Base-by-base conservation (phyloP, 2,329 filamentous ascomycete genomes). In the Penicillium aurantiogriseum region DNA sequence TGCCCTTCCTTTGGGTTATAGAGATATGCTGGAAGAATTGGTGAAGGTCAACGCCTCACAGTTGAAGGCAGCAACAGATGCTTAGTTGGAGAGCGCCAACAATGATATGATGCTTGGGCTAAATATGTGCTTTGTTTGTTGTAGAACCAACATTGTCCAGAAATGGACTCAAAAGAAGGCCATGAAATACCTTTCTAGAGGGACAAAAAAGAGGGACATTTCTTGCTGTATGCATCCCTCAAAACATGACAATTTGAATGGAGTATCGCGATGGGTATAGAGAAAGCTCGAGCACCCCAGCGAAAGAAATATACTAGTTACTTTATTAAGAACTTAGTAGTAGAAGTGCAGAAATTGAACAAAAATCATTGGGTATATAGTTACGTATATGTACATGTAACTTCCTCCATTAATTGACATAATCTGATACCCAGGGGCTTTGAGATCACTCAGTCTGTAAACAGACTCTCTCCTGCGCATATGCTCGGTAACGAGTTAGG, bases 391-490 rank as follows among this genome's bases (percentile, higher is more conserved):
- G 33, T 15, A 27, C 36, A 35, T 42, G 25, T 40, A 19, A 19
- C 3, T 43, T 51, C 33, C 36, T 42, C 17, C 21, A 15, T 33
- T 10, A 33, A 27, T 17, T 8, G 11, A 27, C 11, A 38, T 7
- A 10, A 33, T 7, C 23, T 29, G 45, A 15, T 4, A 27, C 29
- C 21, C 23, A 19, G 1, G 17, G 3, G 11, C 25, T 54, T 47
- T 19, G 52, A 54, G 6, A 31, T 54, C 35, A 65, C 17, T 43
- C 19, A 17, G 53, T 62, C 13, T 61, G 48, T 17, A 60, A 62
- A 58, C 83, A 86, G 17, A 83, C 76, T 23, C 76, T 77, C 62
- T 85, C 81, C 38, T 77, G 72, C 0, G 83, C 83, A 69, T 81
- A 85, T 2, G 76, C 74, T 15, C 77, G 75, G 65, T 84, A 85